Percentiles rank a stretch among this genome's conserved stretches.
phyloP scores from a whole-genome alignment of 2,329 filamentous ascomycete genomes.

The Fusarium caatingaense region DNA sequence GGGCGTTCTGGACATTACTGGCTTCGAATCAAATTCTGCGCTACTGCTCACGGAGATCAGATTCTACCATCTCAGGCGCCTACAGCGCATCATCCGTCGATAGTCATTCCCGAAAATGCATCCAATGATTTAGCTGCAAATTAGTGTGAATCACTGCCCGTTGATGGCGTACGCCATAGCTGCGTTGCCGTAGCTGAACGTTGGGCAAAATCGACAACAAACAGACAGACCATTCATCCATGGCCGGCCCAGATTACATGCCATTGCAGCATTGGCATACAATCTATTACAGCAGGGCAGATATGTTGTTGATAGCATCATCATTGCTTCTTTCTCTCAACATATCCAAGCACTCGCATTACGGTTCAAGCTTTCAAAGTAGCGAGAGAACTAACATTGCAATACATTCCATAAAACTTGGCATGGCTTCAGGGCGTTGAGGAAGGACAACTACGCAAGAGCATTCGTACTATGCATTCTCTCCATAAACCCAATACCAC shows the following conservation, averaged over 20 bases:
- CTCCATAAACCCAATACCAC: background rate
- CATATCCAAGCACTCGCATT: background rate
- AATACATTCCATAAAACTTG: slow-evolving; percentile 16
- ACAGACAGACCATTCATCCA: slow-evolving; percentile 14
- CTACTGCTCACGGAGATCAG: background rate
- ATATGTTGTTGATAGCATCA: background rate
- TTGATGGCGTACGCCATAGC: slow-evolving; percentile 26
- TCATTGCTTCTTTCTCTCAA: background rate
- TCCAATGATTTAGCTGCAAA: slow-evolving; percentile 5
- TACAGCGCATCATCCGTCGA: slow-evolving; percentile 11
- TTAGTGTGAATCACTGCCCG: slow-evolving; percentile 32
- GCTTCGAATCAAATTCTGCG: slow-evolving; percentile 14
- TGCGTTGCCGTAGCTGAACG: slow-evolving; percentile 31
- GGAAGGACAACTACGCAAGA: slow-evolving; percentile 24
- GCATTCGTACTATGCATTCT: slow-evolving; percentile 32
- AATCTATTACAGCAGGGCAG: background rate
- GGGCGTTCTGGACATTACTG: slow-evolving; percentile 14
- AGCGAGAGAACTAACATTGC: background rate
- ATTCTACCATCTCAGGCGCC: slow-evolving; percentile 12
- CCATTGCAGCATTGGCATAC: background rate
- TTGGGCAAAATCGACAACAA: slow-evolving; percentile 17
- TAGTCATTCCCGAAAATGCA: background rate
- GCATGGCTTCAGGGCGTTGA: background rate
- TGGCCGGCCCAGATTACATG: slow-evolving; percentile 1
- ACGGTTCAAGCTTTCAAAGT: background rate